Evolutionary conservation across 306 rosid genomes (phyloP), one percentile per base, ranked within the genome.

Genomic region (Notholithocarpus densiflorus): DNA sequence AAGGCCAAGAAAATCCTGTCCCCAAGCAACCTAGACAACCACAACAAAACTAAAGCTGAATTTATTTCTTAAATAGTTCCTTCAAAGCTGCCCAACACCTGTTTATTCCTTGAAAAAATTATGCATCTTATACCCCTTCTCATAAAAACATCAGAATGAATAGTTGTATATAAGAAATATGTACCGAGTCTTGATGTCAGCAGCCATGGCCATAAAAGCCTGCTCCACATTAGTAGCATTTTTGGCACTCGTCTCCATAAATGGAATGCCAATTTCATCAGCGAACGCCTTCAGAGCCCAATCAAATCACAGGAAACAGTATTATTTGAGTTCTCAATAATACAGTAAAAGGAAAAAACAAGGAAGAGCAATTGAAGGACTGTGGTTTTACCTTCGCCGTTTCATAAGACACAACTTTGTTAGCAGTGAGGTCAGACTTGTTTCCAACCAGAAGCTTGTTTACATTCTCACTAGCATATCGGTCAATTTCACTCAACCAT

Each of bases 401-500:
- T 56, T 87, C 90, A 15, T 79, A 87, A 51, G 90, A 84, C 78
- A 87, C 90, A 61, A 82, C 88, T 87, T 53, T 87, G 81, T 87
- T 85, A 55, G 82, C 88, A 78, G 88, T 81, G 34, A 85, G 83
- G 53, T 85, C 88, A 59, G 74, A 73, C 81, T 88, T 88, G 81
- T 88, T 88, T 69, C 91, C 89, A 60, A 88, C 91, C 56, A 88
- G 76, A 76, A 88, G 89, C 86, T 88, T 88, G 86, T 82, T 88
- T 5, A 88, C 91, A 23, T 85, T 88, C 66, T 83, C 87, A 68
- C 84, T 88, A 11, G 91, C 87, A 7, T 81, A 88, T 31, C 85
- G 83, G 71, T 88, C 89, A 59, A 88, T 88, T 65, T 88, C 91
- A 23, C 77, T 85, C 71, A 88, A 48, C 91, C 91, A 88, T 53